A percentile compares a stretch with the other conserved stretches of the same genome.
phyloP scores from a whole-genome alignment of 2,329 filamentous ascomycete genomes.

The Phyllosticta citribraziliensis region DNA sequence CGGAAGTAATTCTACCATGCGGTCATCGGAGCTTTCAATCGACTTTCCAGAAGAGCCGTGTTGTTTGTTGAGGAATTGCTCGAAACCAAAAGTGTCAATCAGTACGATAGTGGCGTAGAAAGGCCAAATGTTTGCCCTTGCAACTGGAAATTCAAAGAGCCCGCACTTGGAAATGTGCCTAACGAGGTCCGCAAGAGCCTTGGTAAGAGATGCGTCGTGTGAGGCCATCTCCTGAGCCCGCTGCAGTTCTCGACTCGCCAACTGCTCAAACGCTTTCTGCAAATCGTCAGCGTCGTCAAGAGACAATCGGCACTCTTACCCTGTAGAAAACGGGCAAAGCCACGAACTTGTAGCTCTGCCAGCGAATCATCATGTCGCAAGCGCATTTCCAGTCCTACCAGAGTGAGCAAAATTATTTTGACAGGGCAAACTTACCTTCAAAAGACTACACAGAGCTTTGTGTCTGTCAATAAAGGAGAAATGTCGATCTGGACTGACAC shows the following conservation, averaged over 20 bases:
- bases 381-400: not conserved
- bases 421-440: not conserved
- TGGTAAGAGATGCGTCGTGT: not conserved
- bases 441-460: not conserved
- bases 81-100: not conserved
- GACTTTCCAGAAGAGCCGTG: not conserved
- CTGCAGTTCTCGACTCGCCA: not conserved
- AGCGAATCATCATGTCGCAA: not conserved
- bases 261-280: not conserved
- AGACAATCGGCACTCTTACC: not conserved
- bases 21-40: not conserved
- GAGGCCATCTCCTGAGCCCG: not conserved
- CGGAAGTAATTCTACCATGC: not conserved
- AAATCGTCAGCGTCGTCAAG: no score
- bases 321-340: not conserved
- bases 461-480: not conserved
- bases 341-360: not conserved
- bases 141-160: not conserved
- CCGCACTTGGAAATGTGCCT: not conserved
- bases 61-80: not conserved
- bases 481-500: not conserved
- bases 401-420: not conserved
- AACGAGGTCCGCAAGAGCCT: not conserved
- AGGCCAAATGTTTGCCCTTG: not conserved
- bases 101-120: not conserved